These are phyloP conservation scores for Diplotaxis tenuifolia DNA, from an alignment of 345 rosid genomes.

Conservation along the genomic window DNA sequence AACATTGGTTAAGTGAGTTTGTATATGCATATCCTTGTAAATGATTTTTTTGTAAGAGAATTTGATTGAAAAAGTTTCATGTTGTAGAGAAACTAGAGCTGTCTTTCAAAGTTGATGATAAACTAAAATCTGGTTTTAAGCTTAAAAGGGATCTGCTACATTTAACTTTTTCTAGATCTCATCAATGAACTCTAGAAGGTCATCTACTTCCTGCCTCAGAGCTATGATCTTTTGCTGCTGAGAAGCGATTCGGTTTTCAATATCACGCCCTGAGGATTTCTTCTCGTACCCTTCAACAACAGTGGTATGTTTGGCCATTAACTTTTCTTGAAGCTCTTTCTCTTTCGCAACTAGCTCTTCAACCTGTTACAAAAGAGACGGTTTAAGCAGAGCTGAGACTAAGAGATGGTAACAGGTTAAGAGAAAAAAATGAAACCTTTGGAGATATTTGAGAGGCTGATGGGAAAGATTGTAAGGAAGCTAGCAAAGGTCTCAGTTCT, in stretches of 20 bases:
- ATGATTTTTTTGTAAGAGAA: conserved; percentile 5
- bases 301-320: conserved; percentile 45
- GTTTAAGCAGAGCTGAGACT: conserved; percentile 3
- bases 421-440: conserved; percentile 50
- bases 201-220: conserved; percentile 82
- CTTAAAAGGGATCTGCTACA: conserved; percentile 9
- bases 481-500: conserved; percentile 60
- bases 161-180: conserved; percentile 48
- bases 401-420: background rate
- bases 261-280: conserved; percentile 58
- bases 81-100: conserved; percentile 1
- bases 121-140: conserved; percentile 10
- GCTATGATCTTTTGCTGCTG: conserved; percentile 67
- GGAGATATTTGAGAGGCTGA: conserved; percentile 67
- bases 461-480: conserved; percentile 68
- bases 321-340: conserved; percentile 80
- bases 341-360: conserved; percentile 82
- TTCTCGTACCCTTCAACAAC: conserved; percentile 53
- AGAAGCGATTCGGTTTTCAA: conserved; percentile 65
- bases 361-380: conserved; percentile 46
- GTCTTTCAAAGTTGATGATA: conserved; percentile 19
- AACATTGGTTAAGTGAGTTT: conserved; percentile 44
- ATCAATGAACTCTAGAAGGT: conserved; percentile 72
- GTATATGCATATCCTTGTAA: conserved; percentile 18
- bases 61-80: background rate